Evolutionary conservation across 1,284 basidiomycete genomes (phyloP).

Genomic region (Ustilago xerochloae): DNA sequence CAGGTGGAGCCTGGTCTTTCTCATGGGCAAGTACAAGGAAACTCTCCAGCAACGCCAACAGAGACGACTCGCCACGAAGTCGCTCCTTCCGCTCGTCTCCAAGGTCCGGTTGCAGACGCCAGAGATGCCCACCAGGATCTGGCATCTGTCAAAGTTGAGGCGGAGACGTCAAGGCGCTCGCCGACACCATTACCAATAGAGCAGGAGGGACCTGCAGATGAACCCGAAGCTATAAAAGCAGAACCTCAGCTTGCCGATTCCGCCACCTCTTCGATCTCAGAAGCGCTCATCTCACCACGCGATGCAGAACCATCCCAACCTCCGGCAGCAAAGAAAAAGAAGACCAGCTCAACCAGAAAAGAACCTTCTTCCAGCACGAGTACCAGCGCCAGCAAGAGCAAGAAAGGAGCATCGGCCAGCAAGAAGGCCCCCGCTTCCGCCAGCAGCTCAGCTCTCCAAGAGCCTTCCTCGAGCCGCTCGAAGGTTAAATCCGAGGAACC

Average conservation of each 20-base stretch:
- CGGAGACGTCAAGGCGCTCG: background rate
- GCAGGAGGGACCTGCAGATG: background rate
- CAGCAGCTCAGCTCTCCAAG: background rate
- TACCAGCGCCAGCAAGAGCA: conserved; percentile 17
- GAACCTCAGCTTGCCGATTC: background rate
- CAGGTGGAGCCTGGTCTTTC: conserved; percentile 2
- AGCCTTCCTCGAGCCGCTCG: background rate
- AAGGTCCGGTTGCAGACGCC: background rate
- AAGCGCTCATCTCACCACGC: background rate
- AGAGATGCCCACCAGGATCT: background rate
- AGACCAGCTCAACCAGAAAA: conserved; percentile 14
- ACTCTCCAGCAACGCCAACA: background rate
- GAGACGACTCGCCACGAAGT: too few species aligned
- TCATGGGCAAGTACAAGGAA: background rate
- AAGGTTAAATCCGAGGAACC: conserved; percentile 8
- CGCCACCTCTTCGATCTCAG: background rate
- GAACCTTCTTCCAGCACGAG: conserved; percentile 1
- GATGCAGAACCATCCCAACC: background rate
- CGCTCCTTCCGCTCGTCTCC: too few species aligned
- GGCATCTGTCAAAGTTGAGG: background rate
- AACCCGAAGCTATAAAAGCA: background rate
- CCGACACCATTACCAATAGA: background rate
- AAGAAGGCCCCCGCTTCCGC: conserved; percentile 16
- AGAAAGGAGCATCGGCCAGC: conserved; percentile 16
- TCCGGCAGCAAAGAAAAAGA: conserved; percentile 29